Percentiles rank a stretch among this genome's conserved stretches.
phyloP scores from a whole-genome alignment of 169 alveolate genomes.

The Plasmodium knowlesi region DNA sequence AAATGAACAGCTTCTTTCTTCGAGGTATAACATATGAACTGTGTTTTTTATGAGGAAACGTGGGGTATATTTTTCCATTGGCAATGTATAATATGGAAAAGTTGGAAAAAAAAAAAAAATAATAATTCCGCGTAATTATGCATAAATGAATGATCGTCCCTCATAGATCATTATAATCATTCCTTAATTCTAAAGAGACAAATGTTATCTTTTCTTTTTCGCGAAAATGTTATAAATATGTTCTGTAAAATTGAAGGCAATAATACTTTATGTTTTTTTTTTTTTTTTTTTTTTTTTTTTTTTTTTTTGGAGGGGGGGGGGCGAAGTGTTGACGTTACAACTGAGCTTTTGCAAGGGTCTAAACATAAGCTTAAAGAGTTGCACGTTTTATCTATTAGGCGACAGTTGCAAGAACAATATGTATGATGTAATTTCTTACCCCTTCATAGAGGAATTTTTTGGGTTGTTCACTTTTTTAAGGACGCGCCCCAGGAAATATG shows the following conservation, averaged over 20 bases:
- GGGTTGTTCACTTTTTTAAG: neutral
- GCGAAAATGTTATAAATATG: neutral
- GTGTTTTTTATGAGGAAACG: neutral
- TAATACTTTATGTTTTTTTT: neutral
- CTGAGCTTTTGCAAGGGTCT: neutral
- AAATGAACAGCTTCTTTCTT: neutral
- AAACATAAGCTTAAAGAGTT: neutral
- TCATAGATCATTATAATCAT: neutral
- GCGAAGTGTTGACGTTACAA: neutral
- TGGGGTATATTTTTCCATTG: neutral
- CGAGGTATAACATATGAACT: neutral
- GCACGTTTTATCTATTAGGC: neutral
- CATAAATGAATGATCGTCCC: neutral
- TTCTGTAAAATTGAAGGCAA: neutral
- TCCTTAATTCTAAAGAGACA: neutral
- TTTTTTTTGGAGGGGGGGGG: no score
- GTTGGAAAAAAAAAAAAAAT: neutral
- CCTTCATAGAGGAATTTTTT: neutral
- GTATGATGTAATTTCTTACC: neutral
- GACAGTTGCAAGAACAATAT: neutral
- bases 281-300: neutral
- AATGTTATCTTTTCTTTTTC: neutral
- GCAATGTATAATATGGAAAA: neutral
- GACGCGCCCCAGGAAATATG: neutral
- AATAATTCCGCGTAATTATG: neutral